Evolutionary conservation across 805 yeast species (phyloP), one percentile per base, ranked within the genome.

Genomic region (Jamesozyma rosinii): DNA sequence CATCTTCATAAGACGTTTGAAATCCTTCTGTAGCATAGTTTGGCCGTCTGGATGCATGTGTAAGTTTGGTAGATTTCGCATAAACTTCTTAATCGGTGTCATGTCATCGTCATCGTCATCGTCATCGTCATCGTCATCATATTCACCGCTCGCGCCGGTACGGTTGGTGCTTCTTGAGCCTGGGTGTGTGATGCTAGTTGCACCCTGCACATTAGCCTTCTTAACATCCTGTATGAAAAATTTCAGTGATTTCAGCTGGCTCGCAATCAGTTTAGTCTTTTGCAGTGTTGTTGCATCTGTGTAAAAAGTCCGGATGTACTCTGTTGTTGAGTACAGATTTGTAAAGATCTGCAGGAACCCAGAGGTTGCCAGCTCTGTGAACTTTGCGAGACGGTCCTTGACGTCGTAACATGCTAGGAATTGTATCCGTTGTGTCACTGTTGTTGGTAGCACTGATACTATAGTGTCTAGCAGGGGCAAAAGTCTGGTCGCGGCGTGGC

Each of bases 1-100:
- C 49, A 86, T 75, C 40, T 82, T 76, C 36, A 76, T 74, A 61
- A 92, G 70, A 64, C 86, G 88, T 44, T 79, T 77, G 49, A 84
- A 76, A 63, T 92, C 98, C 49, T 89, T 90, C 53, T 83, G 86
- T 62, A 83, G 87, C 15, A 89, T 90, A 59, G 82, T 85, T 59
- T 78, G 72, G 10, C 88, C 96, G 42, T 82, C 84, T 29, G 77
- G 83, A 5, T 97, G 90, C 68, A 89, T 69, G 39, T 72, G 78
- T 55, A 88, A 69, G 41, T 76, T 74, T 49, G 77, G 76, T 18
- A 81, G 80, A 44, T 94, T 72, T 58, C 84, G 87, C 49, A 79
- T 81, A 59, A 85, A 86, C 51, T 85, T 83, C 45, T 80, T 85
- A 43, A 86, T 76, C 41, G 83, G 68, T 56, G 82, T 82, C 49